Evolutionary conservation across 148 eudicot species (phyloP).

Genomic region (Silene uniflora): DNA sequence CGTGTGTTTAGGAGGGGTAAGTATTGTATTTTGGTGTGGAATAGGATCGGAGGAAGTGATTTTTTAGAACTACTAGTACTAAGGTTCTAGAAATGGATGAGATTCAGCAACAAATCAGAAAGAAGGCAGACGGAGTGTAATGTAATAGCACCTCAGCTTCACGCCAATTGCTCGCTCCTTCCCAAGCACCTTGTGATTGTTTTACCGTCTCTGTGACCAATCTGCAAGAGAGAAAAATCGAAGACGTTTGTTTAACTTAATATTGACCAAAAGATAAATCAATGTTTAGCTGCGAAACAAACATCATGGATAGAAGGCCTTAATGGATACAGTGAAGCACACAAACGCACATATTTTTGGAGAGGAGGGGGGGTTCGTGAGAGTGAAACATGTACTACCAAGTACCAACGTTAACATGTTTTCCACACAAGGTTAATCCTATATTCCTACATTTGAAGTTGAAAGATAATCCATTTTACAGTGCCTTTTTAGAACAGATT

Average conservation of each 20-base stretch:
- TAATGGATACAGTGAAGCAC: too few species aligned
- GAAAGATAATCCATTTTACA: too few species aligned
- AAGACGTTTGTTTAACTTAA: background rate
- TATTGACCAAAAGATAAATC: background rate
- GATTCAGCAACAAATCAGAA: background rate
- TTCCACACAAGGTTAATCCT: background rate
- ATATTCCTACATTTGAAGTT: too few species aligned
- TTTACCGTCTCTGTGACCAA: constrained; percentile 61
- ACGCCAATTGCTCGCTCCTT: constrained; percentile 63
- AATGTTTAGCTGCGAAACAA: constrained; percentile 3
- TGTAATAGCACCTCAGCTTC: constrained; percentile 64
- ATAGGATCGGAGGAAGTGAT: too few species aligned
- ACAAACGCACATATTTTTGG: too few species aligned
- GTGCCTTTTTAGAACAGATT: too few species aligned
- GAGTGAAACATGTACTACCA: background rate
- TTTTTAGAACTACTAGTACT: background rate
- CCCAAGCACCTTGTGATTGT: constrained; percentile 72
- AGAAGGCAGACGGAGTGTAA: background rate
- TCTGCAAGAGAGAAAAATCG: constrained; percentile 34
- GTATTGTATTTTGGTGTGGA: background rate
- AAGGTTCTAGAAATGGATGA: background rate
- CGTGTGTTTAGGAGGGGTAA: background rate
- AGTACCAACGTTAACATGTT: background rate
- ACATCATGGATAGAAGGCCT: background rate
- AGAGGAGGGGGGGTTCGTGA: too few species aligned